A percentile compares a stretch with the other conserved stretches of the same genome.
phyloP scores from a whole-genome alignment of 1,284 basidiomycete species.

The Ceratobasidium sp. region DNA sequence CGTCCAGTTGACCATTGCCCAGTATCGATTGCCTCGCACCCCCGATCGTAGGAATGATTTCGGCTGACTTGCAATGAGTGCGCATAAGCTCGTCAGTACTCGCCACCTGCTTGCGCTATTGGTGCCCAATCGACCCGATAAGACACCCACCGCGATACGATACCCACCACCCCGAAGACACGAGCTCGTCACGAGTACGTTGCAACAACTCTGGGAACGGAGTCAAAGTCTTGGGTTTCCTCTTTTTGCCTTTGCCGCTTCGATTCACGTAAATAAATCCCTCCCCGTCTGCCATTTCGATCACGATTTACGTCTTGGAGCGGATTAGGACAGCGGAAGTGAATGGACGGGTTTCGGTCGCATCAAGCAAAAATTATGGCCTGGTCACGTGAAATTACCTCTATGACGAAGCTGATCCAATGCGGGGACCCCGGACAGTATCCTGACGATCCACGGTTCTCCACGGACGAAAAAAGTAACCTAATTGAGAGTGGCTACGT shows the following conservation, averaged over 20 bases:
- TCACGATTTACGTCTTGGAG: conserved; percentile 10
- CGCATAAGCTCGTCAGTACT: background rate
- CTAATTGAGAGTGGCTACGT: background rate
- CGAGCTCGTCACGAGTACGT: conserved; percentile 25
- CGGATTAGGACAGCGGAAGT: background rate
- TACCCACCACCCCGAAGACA: conserved; percentile 31
- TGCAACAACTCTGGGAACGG: conserved; percentile 15
- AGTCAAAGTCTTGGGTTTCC: conserved; percentile 16
- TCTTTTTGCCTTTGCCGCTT: background rate
- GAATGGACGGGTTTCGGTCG: background rate
- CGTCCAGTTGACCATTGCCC: background rate
- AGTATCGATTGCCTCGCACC: conserved; percentile 23
- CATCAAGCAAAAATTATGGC: background rate
- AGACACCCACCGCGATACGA: conserved; percentile 20
- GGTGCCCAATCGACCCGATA: background rate
- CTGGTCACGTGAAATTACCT: background rate
- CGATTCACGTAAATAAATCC: conserved; percentile 30
- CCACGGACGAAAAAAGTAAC: background rate
- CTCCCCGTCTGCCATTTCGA: conserved; percentile 13
- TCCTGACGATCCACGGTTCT: background rate
- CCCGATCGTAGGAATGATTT: conserved; percentile 20
- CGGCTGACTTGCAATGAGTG: conserved; percentile 22
- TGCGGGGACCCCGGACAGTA: conserved; percentile 14
- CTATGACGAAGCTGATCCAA: conserved; percentile 13
- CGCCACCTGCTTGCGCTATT: background rate